A percentile compares a stretch with the other conserved stretches of the same genome.
Evolutionary conservation across 2,329 filamentous ascomycete genomes (phyloP).

Genomic region (Ilyonectria mors-panacis): DNA sequence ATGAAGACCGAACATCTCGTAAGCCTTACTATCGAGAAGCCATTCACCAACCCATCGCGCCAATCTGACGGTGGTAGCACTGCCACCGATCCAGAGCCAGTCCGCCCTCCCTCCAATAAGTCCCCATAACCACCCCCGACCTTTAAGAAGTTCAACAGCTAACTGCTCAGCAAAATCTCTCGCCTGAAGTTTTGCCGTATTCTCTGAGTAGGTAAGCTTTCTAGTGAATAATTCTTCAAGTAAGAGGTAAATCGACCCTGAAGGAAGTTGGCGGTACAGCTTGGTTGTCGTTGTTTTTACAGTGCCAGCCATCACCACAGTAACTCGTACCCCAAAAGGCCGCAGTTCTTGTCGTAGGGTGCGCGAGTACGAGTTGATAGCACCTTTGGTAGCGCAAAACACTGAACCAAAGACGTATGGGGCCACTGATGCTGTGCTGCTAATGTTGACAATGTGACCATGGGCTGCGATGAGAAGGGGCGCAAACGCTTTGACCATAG

Average conservation of each 20-base stretch:
- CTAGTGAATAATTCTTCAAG: not conserved
- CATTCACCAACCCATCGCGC: not conserved
- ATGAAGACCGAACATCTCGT: not conserved
- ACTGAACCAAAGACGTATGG: not conserved
- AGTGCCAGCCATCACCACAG: not conserved
- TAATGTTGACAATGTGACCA: not conserved
- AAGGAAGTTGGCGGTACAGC: not conserved
- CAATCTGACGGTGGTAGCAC: not conserved
- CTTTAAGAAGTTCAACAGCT: not conserved
- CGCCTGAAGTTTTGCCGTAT: not conserved
- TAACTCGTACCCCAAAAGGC: not conserved
- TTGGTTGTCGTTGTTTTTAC: not conserved
- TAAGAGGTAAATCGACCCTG: not conserved
- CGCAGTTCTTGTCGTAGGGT: not conserved
- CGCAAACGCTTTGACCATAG: not conserved
- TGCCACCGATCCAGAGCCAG: constrained; percentile 1
- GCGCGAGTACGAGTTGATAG: not conserved
- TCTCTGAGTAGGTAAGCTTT: not conserved
- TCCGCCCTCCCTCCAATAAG: not conserved
- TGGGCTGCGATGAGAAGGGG: not conserved
- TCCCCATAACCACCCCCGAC: not conserved
- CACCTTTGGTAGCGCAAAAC: not conserved
- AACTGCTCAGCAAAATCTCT: not conserved
- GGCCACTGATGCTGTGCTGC: not conserved
- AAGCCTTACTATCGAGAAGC: not conserved